phyloP scores from a whole-genome alignment of 106 monocot species.

The Acorus calamus region DNA sequence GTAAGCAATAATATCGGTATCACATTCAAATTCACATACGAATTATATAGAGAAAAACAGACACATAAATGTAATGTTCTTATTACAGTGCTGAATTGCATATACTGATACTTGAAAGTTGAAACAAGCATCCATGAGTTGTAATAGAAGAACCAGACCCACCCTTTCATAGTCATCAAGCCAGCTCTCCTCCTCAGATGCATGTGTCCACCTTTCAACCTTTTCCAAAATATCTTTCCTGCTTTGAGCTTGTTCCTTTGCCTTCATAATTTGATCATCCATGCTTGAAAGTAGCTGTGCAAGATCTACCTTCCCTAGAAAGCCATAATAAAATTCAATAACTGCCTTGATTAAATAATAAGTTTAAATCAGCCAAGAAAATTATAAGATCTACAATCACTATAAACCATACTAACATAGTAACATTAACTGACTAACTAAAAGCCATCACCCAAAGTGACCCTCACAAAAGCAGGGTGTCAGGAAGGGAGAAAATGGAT shows the following conservation, averaged over 20 bases:
- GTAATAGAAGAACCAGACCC: background rate
- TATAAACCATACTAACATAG: no score
- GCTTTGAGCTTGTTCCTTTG: constrained; percentile 67
- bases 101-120: no score
- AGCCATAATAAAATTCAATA: background rate
- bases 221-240: constrained; percentile 91
- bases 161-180: constrained; percentile 96
- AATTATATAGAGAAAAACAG: no score
- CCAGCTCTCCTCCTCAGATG: constrained; percentile 72
- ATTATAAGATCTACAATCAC: background rate
- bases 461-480: no score
- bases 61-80: no score
- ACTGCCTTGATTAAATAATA: background rate
- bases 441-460: no score
- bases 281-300: constrained; percentile 52
- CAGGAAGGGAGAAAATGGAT: no score
- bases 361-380: background rate
- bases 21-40: no score
- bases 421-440: no score
- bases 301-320: constrained; percentile 59
- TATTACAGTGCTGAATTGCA: no score
- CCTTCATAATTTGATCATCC: constrained; percentile 61
- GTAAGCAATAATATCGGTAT: no score
- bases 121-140: no score
- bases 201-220: constrained; percentile 79